phyloP scores from a whole-genome alignment of 257 asterid species.

The Fraxinus excelsior region DNA sequence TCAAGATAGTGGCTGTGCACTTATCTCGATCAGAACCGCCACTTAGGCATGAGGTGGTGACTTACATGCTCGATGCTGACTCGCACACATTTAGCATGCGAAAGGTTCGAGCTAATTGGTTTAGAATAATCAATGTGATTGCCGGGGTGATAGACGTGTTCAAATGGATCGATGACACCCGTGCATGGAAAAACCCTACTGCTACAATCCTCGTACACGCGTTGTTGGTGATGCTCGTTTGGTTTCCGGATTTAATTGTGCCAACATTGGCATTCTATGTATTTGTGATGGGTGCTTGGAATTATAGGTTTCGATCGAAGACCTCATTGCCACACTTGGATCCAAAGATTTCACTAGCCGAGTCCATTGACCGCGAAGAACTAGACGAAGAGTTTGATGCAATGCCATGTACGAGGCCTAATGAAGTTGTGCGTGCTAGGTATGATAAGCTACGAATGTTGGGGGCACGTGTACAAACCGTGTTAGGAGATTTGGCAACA shows the following conservation, averaged over 20 bases:
- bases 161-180: constrained; percentile 80
- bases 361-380: constrained; percentile 64
- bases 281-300: constrained; percentile 79
- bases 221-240: constrained; percentile 64
- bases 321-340: constrained; percentile 67
- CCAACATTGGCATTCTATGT: constrained; percentile 79
- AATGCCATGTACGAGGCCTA: constrained; percentile 60
- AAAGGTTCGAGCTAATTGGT: constrained; percentile 77
- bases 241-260: constrained; percentile 76
- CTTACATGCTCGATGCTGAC: constrained; percentile 74
- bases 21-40: constrained; percentile 83
- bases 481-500: constrained; percentile 77
- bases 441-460: constrained; percentile 70
- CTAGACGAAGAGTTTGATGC: constrained; percentile 81
- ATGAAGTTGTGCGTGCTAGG: constrained; percentile 61
- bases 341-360: constrained; percentile 61
- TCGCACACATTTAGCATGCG: constrained; percentile 79
- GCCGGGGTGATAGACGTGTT: constrained; percentile 66
- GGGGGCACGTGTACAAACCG: constrained; percentile 76
- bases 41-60: constrained; percentile 69
- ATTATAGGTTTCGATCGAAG: constrained; percentile 61
- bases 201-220: constrained; percentile 75
- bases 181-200: constrained; percentile 82
- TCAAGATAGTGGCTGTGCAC: constrained; percentile 61
- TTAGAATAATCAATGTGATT: constrained; percentile 65